These are phyloP conservation scores for Yamadazyma dendronema DNA, from an alignment of 1,139 yeast species.

Conservation along the genomic window DNA sequence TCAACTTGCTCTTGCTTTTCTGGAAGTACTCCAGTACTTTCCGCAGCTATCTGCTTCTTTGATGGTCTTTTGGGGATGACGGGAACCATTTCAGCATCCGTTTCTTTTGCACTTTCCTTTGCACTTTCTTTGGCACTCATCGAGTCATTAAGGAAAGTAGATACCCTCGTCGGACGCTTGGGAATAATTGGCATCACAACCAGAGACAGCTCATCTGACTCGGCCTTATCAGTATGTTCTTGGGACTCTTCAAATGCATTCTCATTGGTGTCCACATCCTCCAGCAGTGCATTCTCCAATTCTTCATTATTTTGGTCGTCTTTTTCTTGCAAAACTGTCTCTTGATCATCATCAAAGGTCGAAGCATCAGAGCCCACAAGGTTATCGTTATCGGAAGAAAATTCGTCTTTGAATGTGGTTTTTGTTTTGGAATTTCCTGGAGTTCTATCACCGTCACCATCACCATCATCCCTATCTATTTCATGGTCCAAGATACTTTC, in stretches of 20 bases:
- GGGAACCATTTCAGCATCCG: constrained; percentile 10
- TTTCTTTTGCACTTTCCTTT: constrained; percentile 5
- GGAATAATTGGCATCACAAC: constrained; percentile 17
- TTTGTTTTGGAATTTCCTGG: constrained; percentile 36
- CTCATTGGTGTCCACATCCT: no score
- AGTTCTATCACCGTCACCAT: constrained; percentile 37
- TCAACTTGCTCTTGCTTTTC: no score
- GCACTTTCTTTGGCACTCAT: constrained; percentile 10
- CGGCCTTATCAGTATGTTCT: neutral
- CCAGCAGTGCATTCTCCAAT: constrained; percentile 6
- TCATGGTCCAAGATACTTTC: neutral
- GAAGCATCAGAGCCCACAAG: constrained; percentile 17
- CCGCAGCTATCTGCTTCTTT: neutral
- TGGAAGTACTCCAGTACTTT: neutral
- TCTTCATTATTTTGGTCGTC: constrained; percentile 13
- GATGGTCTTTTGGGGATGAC: constrained; percentile 10
- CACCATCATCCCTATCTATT: constrained; percentile 24
- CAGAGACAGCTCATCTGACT: neutral
- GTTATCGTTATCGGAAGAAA: constrained; percentile 18
- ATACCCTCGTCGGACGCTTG: neutral
- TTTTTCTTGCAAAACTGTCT: constrained; percentile 31
- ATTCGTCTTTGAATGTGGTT: constrained; percentile 30
- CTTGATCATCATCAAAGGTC: constrained; percentile 35
- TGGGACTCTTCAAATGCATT: neutral
- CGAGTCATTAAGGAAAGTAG: neutral